Conservation (phyloP, 148 eudicot genomes). For the Chenopodium formosanum region DNA sequence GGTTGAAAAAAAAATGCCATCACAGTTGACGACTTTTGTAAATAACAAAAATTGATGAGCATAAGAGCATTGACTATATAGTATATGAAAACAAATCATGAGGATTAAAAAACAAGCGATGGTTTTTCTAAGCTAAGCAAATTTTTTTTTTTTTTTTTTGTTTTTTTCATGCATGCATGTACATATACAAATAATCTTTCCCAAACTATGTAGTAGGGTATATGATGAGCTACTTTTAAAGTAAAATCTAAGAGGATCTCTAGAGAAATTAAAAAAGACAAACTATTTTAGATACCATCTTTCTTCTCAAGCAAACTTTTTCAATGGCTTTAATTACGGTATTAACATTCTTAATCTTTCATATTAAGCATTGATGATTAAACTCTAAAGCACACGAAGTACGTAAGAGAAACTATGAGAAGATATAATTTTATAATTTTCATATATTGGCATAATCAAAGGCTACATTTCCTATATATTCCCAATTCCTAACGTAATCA, state of each 20-base stretch:
- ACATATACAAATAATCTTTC: too few species aligned
- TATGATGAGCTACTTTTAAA: background rate
- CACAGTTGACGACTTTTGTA: too few species aligned
- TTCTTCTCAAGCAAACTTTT: background rate
- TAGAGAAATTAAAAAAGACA: background rate
- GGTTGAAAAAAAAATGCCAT: too few species aligned
- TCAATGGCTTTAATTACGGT: background rate
- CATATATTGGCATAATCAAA: background rate
- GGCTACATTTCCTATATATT: background rate
- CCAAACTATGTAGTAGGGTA: background rate
- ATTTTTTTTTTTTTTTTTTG: too few species aligned
- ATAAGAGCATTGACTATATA: too few species aligned
- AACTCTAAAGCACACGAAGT: background rate
- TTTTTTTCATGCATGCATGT: too few species aligned
- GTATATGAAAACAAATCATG: too few species aligned
- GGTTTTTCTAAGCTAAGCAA: too few species aligned
- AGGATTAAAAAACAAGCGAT: too few species aligned
- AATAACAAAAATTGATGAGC: too few species aligned
- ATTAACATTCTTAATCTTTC: background rate
- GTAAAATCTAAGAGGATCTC: constrained; percentile 1
- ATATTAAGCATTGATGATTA: background rate
- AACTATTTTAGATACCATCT: too few species aligned
- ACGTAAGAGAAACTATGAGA: background rate
- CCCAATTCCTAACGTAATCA: background rate
- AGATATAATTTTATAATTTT: background rate